A percentile compares a stretch with the other conserved stretches of the same genome.
Conservation (phyloP, 305 asterid genomes). For the Fraxinus platypoda region DNA sequence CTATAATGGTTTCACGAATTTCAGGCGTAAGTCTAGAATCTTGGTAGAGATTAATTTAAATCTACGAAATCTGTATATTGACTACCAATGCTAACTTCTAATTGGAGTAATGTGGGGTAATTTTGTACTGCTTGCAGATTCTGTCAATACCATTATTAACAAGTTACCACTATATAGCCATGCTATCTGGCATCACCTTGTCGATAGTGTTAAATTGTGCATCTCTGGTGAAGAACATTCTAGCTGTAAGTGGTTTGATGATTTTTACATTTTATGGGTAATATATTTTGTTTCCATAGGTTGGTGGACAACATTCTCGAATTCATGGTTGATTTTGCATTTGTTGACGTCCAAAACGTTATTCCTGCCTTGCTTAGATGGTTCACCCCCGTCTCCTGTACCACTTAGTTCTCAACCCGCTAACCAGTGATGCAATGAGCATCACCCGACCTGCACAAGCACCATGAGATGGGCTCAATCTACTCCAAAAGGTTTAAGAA, state of each 20-base stretch:
- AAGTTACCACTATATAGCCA: constrained; percentile 78
- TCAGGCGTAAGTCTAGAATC: constrained; percentile 58
- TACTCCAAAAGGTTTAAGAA: too few species aligned
- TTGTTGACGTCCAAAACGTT: too few species aligned
- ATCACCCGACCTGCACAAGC: not conserved
- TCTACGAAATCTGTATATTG: constrained; percentile 5
- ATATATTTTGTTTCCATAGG: too few species aligned
- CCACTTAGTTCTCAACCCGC: not conserved
- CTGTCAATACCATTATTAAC: constrained; percentile 62
- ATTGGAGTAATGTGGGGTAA: not conserved
- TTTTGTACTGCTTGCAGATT: constrained; percentile 40
- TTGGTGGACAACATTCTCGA: not conserved
- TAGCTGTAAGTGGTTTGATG: constrained; percentile 50
- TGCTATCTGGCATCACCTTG: constrained; percentile 72
- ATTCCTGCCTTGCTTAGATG: not conserved
- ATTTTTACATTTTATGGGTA: not conserved
- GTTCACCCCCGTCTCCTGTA: not conserved
- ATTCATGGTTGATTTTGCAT: too few species aligned
- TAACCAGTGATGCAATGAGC: not conserved
- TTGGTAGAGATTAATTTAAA: not conserved
- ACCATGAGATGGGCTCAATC: not conserved
- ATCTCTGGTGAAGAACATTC: constrained; percentile 56
- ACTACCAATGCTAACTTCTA: not conserved
- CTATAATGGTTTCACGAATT: constrained; percentile 50
- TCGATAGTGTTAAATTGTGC: constrained; percentile 54